Percentiles rank a stretch among this genome's conserved stretches.
These are phyloP conservation scores for Naganishia randhawae DNA, from an alignment of 768 basidiomycete species.

Conservation along the genomic window DNA sequence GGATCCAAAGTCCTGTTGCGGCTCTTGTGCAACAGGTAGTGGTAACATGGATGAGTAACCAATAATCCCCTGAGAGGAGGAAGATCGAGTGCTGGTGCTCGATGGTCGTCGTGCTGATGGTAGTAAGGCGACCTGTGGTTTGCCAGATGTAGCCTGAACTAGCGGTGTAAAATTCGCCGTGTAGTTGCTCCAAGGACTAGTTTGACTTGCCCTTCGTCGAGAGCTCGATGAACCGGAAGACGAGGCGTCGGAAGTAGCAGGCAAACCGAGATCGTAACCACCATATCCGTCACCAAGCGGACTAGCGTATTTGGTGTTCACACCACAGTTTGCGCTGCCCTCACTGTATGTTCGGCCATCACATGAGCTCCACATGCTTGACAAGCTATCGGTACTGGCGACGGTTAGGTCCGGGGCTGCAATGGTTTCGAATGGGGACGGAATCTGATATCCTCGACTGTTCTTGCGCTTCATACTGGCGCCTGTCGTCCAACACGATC, in stretches of 20 bases:
- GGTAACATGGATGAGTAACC: neutral
- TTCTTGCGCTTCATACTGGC: slow-evolving; percentile 24
- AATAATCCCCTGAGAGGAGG: neutral
- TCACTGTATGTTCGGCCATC: slow-evolving; percentile 28
- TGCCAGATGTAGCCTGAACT: neutral
- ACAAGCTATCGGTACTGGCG: slow-evolving; percentile 26
- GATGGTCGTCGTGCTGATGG: slow-evolving; percentile 8
- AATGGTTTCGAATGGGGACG: slow-evolving; percentile 10
- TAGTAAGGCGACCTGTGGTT: neutral
- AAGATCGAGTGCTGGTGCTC: neutral
- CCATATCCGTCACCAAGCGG: slow-evolving; percentile 13
- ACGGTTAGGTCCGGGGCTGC: slow-evolving; percentile 3
- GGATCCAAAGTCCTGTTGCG: slow-evolving; percentile 23
- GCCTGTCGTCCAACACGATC: slow-evolving; percentile 9
- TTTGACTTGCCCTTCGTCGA: slow-evolving; percentile 15
- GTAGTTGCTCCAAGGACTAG: neutral
- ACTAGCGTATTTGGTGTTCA: neutral
- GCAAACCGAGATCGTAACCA: slow-evolving; percentile 12
- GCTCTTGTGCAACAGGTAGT: neutral
- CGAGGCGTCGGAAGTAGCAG: neutral
- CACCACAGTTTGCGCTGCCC: neutral
- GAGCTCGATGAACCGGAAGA: slow-evolving; percentile 17
- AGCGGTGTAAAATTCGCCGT: neutral
- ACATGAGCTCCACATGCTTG: slow-evolving; percentile 25
- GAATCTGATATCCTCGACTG: slow-evolving; percentile 9